A percentile compares a stretch with the other conserved stretches of the same genome.
Conservation (phyloP, 352 stramenopile genomes). For the Globisporangium spiculum region DNA sequence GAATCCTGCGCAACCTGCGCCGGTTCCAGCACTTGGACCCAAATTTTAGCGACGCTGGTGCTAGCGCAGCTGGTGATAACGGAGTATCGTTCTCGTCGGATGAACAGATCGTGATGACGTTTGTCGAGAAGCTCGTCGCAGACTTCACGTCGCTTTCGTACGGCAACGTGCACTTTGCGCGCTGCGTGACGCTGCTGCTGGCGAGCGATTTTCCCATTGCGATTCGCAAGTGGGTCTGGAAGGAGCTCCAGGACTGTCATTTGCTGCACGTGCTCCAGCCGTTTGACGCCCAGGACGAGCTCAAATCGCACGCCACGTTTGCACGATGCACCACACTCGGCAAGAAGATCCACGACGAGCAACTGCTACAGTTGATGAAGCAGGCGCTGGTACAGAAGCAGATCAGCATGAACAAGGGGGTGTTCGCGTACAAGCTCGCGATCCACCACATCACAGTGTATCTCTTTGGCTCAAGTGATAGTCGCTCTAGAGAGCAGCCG, state of each 20-base stretch:
- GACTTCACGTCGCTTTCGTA: slow-evolving; percentile 74
- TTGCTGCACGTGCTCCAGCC: slow-evolving; percentile 48
- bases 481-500: too few species aligned
- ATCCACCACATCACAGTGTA: slow-evolving; percentile 61
- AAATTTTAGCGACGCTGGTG: slow-evolving; percentile 6
- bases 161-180: slow-evolving; percentile 60
- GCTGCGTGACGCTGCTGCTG: slow-evolving; percentile 61
- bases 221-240: slow-evolving; percentile 69
- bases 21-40: slow-evolving; percentile 46
- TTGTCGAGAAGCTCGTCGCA: slow-evolving; percentile 59
- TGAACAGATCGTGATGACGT: slow-evolving; percentile 56
- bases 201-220: slow-evolving; percentile 48
- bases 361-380: slow-evolving; percentile 47
- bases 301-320: slow-evolving; percentile 20
- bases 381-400: slow-evolving; percentile 35
- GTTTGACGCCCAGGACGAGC: slow-evolving; percentile 27
- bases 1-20: slow-evolving; percentile 47
- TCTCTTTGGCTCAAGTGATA: slow-evolving; percentile 20
- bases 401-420: slow-evolving; percentile 30
- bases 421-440: slow-evolving; percentile 58
- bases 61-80: slow-evolving; percentile 6
- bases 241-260: slow-evolving; percentile 52
- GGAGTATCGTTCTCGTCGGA: slow-evolving; percentile 37
- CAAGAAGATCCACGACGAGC: slow-evolving; percentile 30
- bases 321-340: slow-evolving; percentile 25